phyloP scores from a whole-genome alignment of 75 land plant genomes.

The Pinus albicaulis region DNA sequence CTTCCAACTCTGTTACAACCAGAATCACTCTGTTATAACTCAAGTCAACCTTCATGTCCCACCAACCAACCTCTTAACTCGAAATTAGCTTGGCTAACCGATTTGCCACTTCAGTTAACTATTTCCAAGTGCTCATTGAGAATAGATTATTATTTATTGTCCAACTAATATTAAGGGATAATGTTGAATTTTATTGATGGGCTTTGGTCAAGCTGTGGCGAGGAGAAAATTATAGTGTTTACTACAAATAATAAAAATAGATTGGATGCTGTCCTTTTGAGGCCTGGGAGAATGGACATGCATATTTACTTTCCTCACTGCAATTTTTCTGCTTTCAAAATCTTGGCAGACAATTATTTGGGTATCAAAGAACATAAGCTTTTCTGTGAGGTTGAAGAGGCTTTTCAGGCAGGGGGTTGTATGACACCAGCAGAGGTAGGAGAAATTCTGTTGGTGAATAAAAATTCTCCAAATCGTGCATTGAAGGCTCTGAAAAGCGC shows the following conservation, averaged over 20 bases:
- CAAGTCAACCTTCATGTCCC: too few relatives aligned
- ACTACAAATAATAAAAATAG: background rate
- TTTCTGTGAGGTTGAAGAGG: slow-evolving; percentile 50
- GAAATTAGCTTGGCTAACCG: too few relatives aligned
- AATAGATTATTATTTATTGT: too few relatives aligned
- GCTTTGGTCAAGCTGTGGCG: too few relatives aligned
- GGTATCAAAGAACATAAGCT: slow-evolving; percentile 22
- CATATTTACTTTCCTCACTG: slow-evolving; percentile 60
- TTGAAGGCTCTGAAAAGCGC: slow-evolving; percentile 60
- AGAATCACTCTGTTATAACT: too few relatives aligned
- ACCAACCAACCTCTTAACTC: too few relatives aligned
- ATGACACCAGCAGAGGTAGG: slow-evolving; percentile 65
- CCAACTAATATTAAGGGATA: too few relatives aligned
- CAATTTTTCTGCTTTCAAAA: slow-evolving; percentile 58
- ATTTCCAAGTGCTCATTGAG: too few relatives aligned
- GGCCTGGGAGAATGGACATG: slow-evolving; percentile 72
- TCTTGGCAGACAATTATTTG: slow-evolving; percentile 54
- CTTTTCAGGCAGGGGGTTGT: slow-evolving; percentile 34
- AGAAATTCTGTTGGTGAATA: slow-evolving; percentile 56
- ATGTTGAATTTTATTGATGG: too few relatives aligned
- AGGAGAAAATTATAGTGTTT: too few relatives aligned
- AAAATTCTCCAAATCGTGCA: slow-evolving; percentile 54
- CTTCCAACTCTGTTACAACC: too few relatives aligned
- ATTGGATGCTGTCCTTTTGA: slow-evolving; percentile 48
- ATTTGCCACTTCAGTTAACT: too few relatives aligned